Base-by-base conservation (phyloP, 225 moss, liverwort and hornwort genomes). In the Thuidium tamariscinum region DNA sequence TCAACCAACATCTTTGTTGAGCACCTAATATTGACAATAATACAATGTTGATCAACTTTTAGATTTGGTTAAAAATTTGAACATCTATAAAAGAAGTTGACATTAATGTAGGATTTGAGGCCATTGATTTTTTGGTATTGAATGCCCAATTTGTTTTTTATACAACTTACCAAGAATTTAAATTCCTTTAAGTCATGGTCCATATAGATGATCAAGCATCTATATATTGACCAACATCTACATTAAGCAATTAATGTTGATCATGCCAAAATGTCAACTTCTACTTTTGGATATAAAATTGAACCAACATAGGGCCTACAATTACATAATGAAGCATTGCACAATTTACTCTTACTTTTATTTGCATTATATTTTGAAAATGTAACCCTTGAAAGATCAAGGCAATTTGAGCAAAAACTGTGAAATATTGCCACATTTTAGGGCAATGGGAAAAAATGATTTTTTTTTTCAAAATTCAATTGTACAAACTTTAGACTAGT, bases 381-480 rank as follows among this genome's bases (percentile, higher is more conserved):
- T 27, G 27, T 42, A 16, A 9, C 0, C 5, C 1, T 1, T 19
- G n/a, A 20, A 36, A 66, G 6, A 36, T 6, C 2, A 0, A 36
- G 1, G 11, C 6, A 66, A 10, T 66, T 66, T 2, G 0, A 0
- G 0, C 0, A 5, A 0, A 20, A 6, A 66, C 20, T 36, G 2
- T 20, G 1, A 36, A 66, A 66, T 16, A 15, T 0, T 36, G 1
- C 0, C 11, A 66, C 5, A 5, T n/a, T n/a, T 34, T 20, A 65
- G 10, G 20, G 7, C 0, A 65, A 0, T 65, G 3, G 18, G 21
- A 66, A 67, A 66, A 10, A 36, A 10, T 10, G 6, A 65, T 13
- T n/a, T n/a, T 5, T n/a, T n/a, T n/a, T n/a, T n/a, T n/a, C n/a
- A 20, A n/a, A n/a, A n/a, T 65, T 34, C 9, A 19, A n/a, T 0